Evolutionary conservation across 768 basidiomycete species (phyloP), one percentile per base, ranked within the genome.

Genomic region (Mycena kentingensis): DNA sequence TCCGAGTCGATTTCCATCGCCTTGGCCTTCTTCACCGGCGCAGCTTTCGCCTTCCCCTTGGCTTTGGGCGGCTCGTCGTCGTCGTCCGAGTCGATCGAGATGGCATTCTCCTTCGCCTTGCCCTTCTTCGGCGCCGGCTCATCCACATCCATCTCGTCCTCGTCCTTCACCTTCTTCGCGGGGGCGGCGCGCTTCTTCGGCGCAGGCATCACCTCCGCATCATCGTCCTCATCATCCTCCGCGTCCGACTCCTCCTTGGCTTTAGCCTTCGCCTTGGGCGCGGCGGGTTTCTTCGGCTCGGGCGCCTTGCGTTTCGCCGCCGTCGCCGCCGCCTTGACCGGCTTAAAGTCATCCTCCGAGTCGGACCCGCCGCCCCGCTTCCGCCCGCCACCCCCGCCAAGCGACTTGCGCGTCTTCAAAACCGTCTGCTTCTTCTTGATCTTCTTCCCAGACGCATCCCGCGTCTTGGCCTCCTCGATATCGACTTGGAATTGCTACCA

Each of bases 361-460:
- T 73, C 74, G 10, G 72, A 70, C 28, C 54, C 54, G 27, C 52
- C 53, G n/a, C 11, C 41, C 8, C 41, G 22, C 3, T 44, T 44
- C 10, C 18, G 27, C 18, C 60, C 68, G 13, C 64, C 61, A 5
- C 65, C 58, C 12, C 64, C 66, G 6, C 74, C 77, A 51, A 76
- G 74, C 16, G 79, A 79, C 61, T 80, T 79, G 52, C 78, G 75
- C 26, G 79, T 79, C 57, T 73, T 70, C 16, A 75, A 68, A 0
- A 72, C 68, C 2, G 73, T 63, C 55, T 80, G 79, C 63, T 81
- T 80, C 49, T 71, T 66, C 63, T 77, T 75, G 48, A 75, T 65
- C 54, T 73, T 73, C 65, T 77, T 80, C 38, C 80, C 82, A 16
- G 75, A 75, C 4, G 75, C 73, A 51, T 75, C 75, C 36, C 63